These are phyloP conservation scores for Boletales sp. DNA, from an alignment of 768 basidiomycete genomes.

Conservation along the genomic window DNA sequence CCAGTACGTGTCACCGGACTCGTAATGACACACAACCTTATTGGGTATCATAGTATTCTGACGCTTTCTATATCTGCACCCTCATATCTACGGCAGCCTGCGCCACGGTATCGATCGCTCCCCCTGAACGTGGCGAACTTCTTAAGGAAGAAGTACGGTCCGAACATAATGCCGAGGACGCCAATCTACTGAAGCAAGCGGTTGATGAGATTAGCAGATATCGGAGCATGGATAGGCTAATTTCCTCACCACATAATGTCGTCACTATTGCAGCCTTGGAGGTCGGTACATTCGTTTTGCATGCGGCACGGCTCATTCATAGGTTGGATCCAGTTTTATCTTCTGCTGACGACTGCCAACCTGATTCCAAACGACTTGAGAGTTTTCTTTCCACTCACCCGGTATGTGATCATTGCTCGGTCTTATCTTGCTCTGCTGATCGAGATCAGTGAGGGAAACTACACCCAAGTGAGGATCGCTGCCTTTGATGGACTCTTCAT, in stretches of 20 bases:
- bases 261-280: conserved; percentile 89
- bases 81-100: conserved; percentile 81
- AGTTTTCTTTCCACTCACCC: conserved; percentile 83
- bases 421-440: conserved; percentile 8
- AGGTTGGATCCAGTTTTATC: conserved; percentile 57
- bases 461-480: conserved; percentile 83
- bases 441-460: conserved; percentile 80
- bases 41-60: conserved; percentile 62
- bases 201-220: conserved; percentile 85
- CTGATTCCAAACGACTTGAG: conserved; percentile 74
- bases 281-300: conserved; percentile 43
- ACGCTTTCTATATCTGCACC: conserved; percentile 86
- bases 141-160: conserved; percentile 62
- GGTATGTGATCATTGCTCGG: conserved; percentile 46
- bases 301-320: conserved; percentile 5
- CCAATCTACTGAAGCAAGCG: conserved; percentile 67
- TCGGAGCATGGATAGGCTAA: conserved; percentile 90
- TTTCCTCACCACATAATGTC: conserved; percentile 91
- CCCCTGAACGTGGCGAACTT: conserved; percentile 80
- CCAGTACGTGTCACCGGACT: conserved; percentile 48
- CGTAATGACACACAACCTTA: conserved; percentile 1
- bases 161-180: conserved; percentile 67
- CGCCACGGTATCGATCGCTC: conserved; percentile 69
- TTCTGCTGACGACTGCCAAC: conserved; percentile 71
- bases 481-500: conserved; percentile 94